Evolutionary conservation across 108 stramenopile genomes (phyloP).

Genomic region (Discostella pseudostelligera): DNA sequence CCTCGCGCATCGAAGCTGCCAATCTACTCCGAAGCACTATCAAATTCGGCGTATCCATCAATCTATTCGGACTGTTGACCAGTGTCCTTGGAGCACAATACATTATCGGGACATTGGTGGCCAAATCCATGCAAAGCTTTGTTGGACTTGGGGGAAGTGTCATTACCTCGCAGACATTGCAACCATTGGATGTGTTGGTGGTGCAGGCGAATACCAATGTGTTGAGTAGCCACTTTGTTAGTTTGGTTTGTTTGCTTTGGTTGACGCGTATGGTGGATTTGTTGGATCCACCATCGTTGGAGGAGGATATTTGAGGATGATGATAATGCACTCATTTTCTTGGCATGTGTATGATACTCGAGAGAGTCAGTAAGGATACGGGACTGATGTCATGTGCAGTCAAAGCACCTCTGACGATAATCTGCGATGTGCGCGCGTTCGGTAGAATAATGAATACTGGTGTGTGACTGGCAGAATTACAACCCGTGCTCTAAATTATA

Average conservation of each 20-base stretch:
- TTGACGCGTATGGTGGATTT: conserved; percentile 55
- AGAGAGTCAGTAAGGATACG: no score
- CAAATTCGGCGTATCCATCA: conserved; percentile 65
- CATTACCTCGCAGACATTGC: conserved; percentile 52
- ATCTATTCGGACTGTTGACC: conserved; percentile 81
- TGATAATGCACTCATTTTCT: conserved; percentile 8
- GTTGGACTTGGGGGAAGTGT: conserved; percentile 42
- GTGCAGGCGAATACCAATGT: conserved; percentile 95
- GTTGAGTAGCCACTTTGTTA: conserved; percentile 85
- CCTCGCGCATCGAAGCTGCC: conserved; percentile 57
- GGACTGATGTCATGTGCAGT: no score
- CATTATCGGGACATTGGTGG: conserved; percentile 87
- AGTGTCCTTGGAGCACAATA: conserved; percentile 85
- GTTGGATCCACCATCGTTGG: conserved; percentile 69
- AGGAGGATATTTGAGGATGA: conserved; percentile 33
- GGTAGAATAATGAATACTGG: no score
- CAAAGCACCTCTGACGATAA: no score
- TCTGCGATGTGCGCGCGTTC: no score
- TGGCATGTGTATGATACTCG: no score
- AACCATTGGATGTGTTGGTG: conserved; percentile 86
- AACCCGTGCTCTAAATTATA: no score
- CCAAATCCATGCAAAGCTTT: conserved; percentile 67
- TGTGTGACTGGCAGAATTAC: no score
- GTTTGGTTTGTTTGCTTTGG: conserved; percentile 70
- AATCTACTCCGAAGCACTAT: conserved; percentile 76